Conservation (phyloP, 2,329 filamentous ascomycete species). For the Simplicillium sp. region DNA sequence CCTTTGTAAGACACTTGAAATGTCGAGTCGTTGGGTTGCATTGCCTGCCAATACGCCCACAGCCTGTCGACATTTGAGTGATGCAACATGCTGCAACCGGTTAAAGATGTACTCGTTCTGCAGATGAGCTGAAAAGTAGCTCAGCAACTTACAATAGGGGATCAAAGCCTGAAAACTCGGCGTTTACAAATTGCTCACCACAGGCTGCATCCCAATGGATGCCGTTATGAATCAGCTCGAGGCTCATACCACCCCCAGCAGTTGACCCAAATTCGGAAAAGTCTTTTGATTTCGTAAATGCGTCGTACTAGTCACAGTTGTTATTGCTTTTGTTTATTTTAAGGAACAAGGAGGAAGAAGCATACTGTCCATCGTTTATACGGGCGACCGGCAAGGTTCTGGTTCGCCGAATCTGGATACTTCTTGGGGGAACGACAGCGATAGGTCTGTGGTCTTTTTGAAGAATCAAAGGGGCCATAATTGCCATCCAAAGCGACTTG, state of each 20-base stretch:
- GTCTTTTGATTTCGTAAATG: constrained; percentile 24
- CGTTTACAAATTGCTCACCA: constrained; percentile 28
- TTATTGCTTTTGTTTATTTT: neutral
- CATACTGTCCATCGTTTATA: constrained; percentile 29
- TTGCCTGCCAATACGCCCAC: constrained; percentile 45
- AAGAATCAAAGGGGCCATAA: constrained; percentile 24
- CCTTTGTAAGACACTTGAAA: constrained; percentile 25
- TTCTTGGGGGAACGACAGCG: constrained; percentile 26
- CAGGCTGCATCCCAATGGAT: constrained; percentile 31
- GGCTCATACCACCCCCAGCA: constrained; percentile 23
- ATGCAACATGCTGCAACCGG: constrained; percentile 28
- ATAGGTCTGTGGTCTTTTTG: constrained; percentile 24
- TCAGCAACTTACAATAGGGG: constrained; percentile 30
- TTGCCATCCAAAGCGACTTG: constrained; percentile 22
- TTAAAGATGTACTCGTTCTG: neutral
- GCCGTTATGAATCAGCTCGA: constrained; percentile 33
- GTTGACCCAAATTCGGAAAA: constrained; percentile 25
- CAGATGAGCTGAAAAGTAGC: neutral
- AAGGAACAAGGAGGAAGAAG: neutral
- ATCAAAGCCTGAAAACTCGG: constrained; percentile 33
- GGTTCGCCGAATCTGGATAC: constrained; percentile 30
- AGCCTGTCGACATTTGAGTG: constrained; percentile 54
- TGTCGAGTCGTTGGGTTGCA: constrained; percentile 24
- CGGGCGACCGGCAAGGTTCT: constrained; percentile 12
- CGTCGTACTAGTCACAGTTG: constrained; percentile 26